Evolutionary conservation across 139 green algal genomes (phyloP).

Genomic region (Limnomonas spitsbergensis): DNA sequence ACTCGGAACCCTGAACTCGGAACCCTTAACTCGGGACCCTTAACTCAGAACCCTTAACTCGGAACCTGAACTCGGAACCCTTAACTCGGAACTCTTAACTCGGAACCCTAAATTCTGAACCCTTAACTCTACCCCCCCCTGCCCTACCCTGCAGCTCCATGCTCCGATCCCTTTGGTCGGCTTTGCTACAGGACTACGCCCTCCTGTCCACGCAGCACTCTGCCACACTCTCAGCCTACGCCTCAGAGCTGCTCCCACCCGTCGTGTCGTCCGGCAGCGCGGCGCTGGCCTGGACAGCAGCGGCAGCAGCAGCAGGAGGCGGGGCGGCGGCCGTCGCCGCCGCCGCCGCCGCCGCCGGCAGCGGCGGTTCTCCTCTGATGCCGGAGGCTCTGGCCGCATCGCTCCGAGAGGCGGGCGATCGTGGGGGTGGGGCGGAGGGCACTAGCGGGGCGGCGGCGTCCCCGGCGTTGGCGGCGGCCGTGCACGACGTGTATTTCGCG

Average conservation of each 20-base stretch:
- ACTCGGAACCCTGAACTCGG: too few relatives aligned
- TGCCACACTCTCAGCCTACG: neutral
- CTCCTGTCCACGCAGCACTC: conserved; percentile 46
- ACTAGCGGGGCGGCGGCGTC: neutral
- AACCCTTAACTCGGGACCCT: too few relatives aligned
- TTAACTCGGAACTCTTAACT: too few relatives aligned
- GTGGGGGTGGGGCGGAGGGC: too few relatives aligned
- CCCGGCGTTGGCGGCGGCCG: conserved; percentile 17
- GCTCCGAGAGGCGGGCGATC: too few relatives aligned
- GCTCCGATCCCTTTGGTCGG: conserved; percentile 44
- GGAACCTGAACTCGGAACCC: too few relatives aligned
- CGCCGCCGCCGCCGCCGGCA: conserved; percentile 3
- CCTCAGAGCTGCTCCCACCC: neutral
- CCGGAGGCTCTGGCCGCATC: conserved; percentile 10
- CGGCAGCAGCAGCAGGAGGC: neutral
- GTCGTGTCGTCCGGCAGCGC: neutral
- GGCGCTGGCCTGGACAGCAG: neutral
- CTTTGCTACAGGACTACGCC: conserved; percentile 58
- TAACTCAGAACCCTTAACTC: too few relatives aligned
- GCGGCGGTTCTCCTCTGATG: conserved; percentile 30
- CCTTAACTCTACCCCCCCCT: too few relatives aligned
- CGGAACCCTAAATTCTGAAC: too few relatives aligned
- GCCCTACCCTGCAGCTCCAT: too few relatives aligned
- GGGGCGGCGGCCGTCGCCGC: too few relatives aligned
- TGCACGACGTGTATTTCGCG: conserved; percentile 39